Evolutionary conservation across 352 stramenopile genomes (phyloP), one percentile per base, ranked within the genome.

Genomic region (Globisporangium orthogonon): DNA sequence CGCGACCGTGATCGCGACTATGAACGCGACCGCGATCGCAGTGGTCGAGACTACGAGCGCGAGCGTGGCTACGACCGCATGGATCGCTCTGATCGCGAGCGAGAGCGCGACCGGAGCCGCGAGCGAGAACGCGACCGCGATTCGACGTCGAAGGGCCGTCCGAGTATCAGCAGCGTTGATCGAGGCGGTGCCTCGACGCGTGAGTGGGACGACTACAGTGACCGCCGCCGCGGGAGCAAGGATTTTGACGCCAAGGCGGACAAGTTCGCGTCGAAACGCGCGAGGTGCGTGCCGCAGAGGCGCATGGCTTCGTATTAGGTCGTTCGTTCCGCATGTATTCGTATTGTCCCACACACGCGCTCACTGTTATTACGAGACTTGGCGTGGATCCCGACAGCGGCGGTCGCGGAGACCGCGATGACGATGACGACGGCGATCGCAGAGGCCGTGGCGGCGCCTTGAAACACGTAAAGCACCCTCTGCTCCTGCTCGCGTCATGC

Each of bases 341-440:
- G 23, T 23, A 23, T 23, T 23, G 23, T 1, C 23, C 23, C 23
- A 23, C 23, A 23, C 23, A 23, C 23, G 23, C 23, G 23, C 10
- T 40, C 35, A 14, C 10, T 4, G 7, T 40, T 23, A 23, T 23
- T 23, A 23, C 23, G 23, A 23, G 23, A 23, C 23, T 23, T 23
- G 23, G 35, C 35, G 7, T 13, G 35, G 23, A 23, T 23, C 10
- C 4, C 14, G 35, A 11, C 35, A 62, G 39, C 13, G 49, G 64
- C 11, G 62, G 74, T 28, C 65, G 73, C 13, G 62, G 67, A 11
- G 65, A 67, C 35, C 69, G 70, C 53, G 80, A 83, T 13, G 77
- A 87, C 47, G 76, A 89, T 13, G 67, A 73, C 11, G 71, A 73
- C 13, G 61, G 77, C n/a, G 69, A 69, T 45, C 75, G 72, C 23